These are phyloP conservation scores for Cornus florida DNA, from an alignment of 148 eudicot species.

Conservation along the genomic window DNA sequence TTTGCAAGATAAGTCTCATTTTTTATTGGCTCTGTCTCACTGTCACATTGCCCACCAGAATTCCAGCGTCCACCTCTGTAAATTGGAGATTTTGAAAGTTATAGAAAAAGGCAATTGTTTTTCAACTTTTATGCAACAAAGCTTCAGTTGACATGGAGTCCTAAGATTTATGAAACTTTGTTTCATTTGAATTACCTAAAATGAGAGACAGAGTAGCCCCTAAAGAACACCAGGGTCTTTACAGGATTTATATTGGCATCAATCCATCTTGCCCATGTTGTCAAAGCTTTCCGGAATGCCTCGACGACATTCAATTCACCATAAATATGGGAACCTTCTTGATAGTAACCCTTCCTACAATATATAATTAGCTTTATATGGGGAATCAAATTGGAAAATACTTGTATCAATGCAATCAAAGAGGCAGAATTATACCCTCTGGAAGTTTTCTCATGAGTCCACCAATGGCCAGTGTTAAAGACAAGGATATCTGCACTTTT, in stretches of 20 bases:
- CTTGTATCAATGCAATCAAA: background rate
- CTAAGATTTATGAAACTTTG: too few species aligned
- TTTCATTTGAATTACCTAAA: conserved; percentile 48
- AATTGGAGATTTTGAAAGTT: too few species aligned
- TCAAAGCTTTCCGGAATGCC: conserved; percentile 62
- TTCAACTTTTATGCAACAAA: background rate
- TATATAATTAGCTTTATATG: background rate
- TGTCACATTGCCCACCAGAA: conserved; percentile 72
- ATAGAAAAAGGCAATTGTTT: background rate
- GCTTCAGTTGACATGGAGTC: background rate
- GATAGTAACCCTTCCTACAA: conserved; percentile 70
- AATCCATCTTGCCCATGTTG: conserved; percentile 84
- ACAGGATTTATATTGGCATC: conserved; percentile 52
- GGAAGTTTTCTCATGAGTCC: conserved; percentile 73
- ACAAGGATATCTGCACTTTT: conserved; percentile 67
- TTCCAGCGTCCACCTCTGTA: conserved; percentile 72
- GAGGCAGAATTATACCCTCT: conserved; percentile 47
- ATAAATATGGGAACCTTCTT: conserved; percentile 80
- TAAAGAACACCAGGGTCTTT: conserved; percentile 61
- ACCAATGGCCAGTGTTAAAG: conserved; percentile 89
- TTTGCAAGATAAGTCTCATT: conserved; percentile 32
- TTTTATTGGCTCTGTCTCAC: conserved; percentile 50
- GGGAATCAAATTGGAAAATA: background rate
- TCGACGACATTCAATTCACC: conserved; percentile 44
- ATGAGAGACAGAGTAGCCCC: conserved; percentile 67